phyloP scores from a whole-genome alignment of 495 filamentous ascomycete species.

The Neurospora tetraspora region DNA sequence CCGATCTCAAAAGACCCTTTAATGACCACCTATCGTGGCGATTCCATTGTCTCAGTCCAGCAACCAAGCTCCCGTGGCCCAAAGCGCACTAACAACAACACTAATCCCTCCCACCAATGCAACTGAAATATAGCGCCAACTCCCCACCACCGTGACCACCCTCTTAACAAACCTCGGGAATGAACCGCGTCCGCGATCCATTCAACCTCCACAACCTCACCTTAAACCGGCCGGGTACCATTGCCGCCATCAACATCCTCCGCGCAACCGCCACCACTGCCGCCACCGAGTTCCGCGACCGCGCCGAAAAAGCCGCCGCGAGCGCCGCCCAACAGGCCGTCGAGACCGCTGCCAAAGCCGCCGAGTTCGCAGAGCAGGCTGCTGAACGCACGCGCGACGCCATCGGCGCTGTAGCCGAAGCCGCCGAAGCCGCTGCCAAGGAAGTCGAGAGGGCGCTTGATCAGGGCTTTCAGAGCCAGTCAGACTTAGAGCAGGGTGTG shows the following conservation, averaged over 20 bases:
- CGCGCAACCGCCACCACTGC: conserved; percentile 29
- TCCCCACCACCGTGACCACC: not conserved
- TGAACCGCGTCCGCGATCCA: conserved; percentile 42
- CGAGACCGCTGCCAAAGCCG: conserved; percentile 23
- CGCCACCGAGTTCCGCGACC: conserved; percentile 29
- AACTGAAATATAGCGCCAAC: not conserved
- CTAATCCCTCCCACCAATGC: not conserved
- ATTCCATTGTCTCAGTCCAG: not conserved
- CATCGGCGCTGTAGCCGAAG: not conserved
- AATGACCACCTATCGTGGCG: not conserved
- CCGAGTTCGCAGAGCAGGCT: not conserved
- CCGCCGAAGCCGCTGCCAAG: not conserved
- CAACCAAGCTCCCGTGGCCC: not conserved
- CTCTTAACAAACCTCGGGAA: conserved; percentile 7
- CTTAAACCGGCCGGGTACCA: not conserved
- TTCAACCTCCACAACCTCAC: conserved; percentile 35
- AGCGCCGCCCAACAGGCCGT: conserved; percentile 32
- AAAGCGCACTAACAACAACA: not conserved
- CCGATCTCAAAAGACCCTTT: not conserved
- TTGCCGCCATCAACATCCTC: conserved; percentile 36
- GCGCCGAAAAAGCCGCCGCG: conserved; percentile 32
- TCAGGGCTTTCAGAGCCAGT: not conserved
- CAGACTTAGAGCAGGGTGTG: not conserved
- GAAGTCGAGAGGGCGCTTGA: not conserved
- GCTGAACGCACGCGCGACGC: not conserved